These are phyloP conservation scores for Nepenthes alata DNA, from an alignment of 179 eudicot species.

Conservation along the genomic window DNA sequence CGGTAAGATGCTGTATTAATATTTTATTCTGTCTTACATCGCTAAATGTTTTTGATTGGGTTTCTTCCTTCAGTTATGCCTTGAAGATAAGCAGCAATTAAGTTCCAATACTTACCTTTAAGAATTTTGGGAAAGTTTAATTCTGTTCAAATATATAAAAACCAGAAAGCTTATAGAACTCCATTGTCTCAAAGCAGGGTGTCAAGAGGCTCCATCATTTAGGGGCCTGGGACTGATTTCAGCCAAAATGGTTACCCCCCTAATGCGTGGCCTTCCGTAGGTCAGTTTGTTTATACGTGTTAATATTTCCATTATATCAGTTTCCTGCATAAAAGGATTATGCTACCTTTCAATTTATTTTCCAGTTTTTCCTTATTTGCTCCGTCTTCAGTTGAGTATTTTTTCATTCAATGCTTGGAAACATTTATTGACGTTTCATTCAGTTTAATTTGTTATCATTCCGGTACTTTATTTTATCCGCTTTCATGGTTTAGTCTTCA, in stretches of 20 bases:
- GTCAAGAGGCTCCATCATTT: slow-evolving; percentile 66
- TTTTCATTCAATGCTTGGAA: background rate
- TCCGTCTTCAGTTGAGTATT: slow-evolving; percentile 7
- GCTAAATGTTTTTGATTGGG: slow-evolving; percentile 11
- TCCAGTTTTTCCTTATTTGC: slow-evolving; percentile 21
- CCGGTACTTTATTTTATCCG: background rate
- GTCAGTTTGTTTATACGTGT: slow-evolving; percentile 57
- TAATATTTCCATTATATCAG: slow-evolving; percentile 30
- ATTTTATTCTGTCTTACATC: background rate
- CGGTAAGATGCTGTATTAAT: no score
- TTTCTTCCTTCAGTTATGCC: slow-evolving; percentile 18
- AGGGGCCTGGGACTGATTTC: slow-evolving; percentile 96
- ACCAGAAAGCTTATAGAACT: slow-evolving; percentile 46
- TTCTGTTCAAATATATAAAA: slow-evolving; percentile 26
- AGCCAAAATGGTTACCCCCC: slow-evolving; percentile 72
- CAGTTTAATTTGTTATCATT: background rate
- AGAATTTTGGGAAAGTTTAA: slow-evolving; percentile 31
- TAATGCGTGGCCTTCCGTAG: slow-evolving; percentile 68
- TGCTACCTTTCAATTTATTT: slow-evolving; percentile 17
- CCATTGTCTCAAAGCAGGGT: slow-evolving; percentile 87
- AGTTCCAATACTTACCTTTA: slow-evolving; percentile 38
- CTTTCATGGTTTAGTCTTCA: no score
- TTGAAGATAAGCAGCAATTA: slow-evolving; percentile 29
- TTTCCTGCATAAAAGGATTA: slow-evolving; percentile 19
- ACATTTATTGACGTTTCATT: background rate